phyloP scores from a whole-genome alignment of 305 asterid species.

The Andrographis paniculata region DNA sequence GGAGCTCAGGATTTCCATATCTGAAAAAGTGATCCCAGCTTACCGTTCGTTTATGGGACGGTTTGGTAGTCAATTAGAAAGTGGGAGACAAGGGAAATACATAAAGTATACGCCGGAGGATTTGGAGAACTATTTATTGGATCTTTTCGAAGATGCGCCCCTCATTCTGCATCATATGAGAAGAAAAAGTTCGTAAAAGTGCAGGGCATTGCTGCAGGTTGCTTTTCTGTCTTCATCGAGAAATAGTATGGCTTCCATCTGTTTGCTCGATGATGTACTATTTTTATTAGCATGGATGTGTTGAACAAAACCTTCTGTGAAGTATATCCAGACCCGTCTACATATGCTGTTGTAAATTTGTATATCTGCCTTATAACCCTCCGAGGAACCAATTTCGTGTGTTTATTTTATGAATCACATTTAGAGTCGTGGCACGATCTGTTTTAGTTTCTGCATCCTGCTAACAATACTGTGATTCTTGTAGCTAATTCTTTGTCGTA shows the following conservation, averaged over 20 bases:
- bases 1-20: slow-evolving; percentile 89
- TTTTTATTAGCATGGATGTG: slow-evolving; percentile 32
- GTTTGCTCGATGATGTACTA: slow-evolving; percentile 27
- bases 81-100: slow-evolving; percentile 83
- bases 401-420: slow-evolving; percentile 24
- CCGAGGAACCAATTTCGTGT: slow-evolving; percentile 29
- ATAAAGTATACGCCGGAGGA: slow-evolving; percentile 78
- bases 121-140: slow-evolving; percentile 75
- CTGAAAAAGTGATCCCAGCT: slow-evolving; percentile 89
- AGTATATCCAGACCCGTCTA: slow-evolving; percentile 26
- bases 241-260: slow-evolving; percentile 25
- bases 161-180: slow-evolving; percentile 75
- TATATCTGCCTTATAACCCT: slow-evolving; percentile 30
- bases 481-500: not conserved
- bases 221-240: slow-evolving; percentile 28
- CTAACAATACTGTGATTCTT: not conserved
- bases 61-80: slow-evolving; percentile 75
- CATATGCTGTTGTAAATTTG: slow-evolving; percentile 42
- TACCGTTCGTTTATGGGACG: slow-evolving; percentile 86
- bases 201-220: slow-evolving; percentile 30
- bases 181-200: slow-evolving; percentile 64
- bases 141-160: slow-evolving; percentile 88
- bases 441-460: not conserved
- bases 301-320: slow-evolving; percentile 21
- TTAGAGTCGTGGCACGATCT: slow-evolving; percentile 5